Evolutionary conservation across 495 filamentous ascomycete species (phyloP).

Genomic region (Lophiostoma macrostomum): DNA sequence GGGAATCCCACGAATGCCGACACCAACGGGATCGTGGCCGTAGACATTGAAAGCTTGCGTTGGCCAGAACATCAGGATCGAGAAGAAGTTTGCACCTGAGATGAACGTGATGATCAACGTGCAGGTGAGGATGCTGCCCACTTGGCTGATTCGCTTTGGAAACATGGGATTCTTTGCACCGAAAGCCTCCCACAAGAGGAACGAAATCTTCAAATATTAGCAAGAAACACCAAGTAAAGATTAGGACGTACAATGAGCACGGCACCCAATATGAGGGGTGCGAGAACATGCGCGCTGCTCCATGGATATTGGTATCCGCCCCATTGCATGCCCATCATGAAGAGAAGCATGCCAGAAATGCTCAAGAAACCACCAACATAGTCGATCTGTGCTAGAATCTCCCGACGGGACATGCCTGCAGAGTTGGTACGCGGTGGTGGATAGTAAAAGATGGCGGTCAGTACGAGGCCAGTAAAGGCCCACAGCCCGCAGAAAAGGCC

Average conservation of each 20-base stretch:
- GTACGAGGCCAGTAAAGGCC: slow-evolving; percentile 59
- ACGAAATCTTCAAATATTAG: slow-evolving; percentile 10
- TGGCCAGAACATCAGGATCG: slow-evolving; percentile 41
- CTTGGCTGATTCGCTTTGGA: slow-evolving; percentile 30
- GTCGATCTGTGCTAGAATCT: slow-evolving; percentile 59
- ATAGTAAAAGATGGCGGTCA: slow-evolving; percentile 63
- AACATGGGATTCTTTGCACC: slow-evolving; percentile 37
- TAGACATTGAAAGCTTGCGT: slow-evolving; percentile 38
- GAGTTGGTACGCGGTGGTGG: slow-evolving; percentile 61
- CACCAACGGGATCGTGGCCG: slow-evolving; percentile 33
- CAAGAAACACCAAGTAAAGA: not conserved
- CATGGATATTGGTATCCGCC: slow-evolving; percentile 57
- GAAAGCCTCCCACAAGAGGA: slow-evolving; percentile 37
- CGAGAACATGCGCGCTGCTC: slow-evolving; percentile 34
- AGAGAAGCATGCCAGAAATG: slow-evolving; percentile 60
- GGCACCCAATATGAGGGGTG: slow-evolving; percentile 34
- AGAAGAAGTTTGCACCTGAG: slow-evolving; percentile 38
- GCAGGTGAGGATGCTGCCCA: slow-evolving; percentile 25
- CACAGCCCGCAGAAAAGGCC: slow-evolving; percentile 60
- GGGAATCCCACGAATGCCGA: slow-evolving; percentile 35
- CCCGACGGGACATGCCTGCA: slow-evolving; percentile 46
- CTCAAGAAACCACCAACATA: slow-evolving; percentile 66
- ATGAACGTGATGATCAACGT: slow-evolving; percentile 40
- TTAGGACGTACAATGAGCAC: slow-evolving; percentile 17
- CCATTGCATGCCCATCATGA: slow-evolving; percentile 67